Evolutionary conservation across 2,329 filamentous ascomycete genomes (phyloP), one percentile per base, ranked within the genome.

Genomic region (Sarocladiaceae sp.): DNA sequence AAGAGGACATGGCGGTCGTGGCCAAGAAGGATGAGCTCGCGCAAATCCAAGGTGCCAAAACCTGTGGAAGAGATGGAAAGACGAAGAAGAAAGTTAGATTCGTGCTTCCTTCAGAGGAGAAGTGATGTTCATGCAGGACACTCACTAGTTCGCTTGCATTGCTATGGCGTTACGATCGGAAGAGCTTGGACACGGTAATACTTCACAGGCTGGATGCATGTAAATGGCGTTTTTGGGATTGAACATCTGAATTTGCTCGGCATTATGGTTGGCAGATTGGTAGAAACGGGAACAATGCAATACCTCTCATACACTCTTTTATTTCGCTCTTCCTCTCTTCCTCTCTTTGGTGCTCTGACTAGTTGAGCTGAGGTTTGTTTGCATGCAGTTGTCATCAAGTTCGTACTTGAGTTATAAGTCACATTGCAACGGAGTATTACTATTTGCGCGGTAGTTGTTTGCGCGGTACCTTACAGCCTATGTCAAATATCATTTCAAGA

Each of bases 41-140:
- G 0, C 57, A 65, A 10, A 68, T 66, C 61, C 67, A 23, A 59
- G 59, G 13, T 55, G 61, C 8, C 58, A 56, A 29, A 53, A 56
- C 22, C 56, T 61, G 48, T n/a, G 53, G 54, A 53, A 58, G 55
- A 63, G 67, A 67, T 71, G 68, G 68, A 55, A 80, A 78, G 74
- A 70, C 72, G 44, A 72, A 70, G 68, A 82, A 82, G 76, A 79
- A 64, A 69, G 79, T 82, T 52, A 71, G 79, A 53, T 82, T 82
- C 57, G 64, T 78, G 53, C 69, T 82, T 51, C 77, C 78, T 25
- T 67, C 64, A 13, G 63, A 64, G 65, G 70, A 75, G 61, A 8
- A 33, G n/a, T n/a, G n/a, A n/a, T n/a, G n/a, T n/a, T n/a, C n/a
- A n/a, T n/a, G n/a, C n/a, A n/a, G n/a, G n/a, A n/a, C n/a, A n/a